These are phyloP conservation scores for Plasmodium knowlesi DNA, from an alignment of 169 alveolate genomes.

Conservation along the genomic window DNA sequence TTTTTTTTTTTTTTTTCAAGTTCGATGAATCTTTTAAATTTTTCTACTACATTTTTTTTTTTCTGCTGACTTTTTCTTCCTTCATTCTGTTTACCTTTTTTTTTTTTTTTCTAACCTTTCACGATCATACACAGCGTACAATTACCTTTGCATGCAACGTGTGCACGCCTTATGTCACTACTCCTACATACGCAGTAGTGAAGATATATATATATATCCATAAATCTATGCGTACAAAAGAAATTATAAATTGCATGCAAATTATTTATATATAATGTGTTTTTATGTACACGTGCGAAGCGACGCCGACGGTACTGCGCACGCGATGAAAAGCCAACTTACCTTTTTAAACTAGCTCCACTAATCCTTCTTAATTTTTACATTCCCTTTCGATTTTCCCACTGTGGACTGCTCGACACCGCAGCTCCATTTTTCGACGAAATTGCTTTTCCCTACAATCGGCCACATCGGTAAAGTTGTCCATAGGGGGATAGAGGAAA, in stretches of 20 bases:
- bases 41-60: background rate
- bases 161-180: background rate
- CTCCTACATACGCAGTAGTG: background rate
- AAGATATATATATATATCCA: background rate
- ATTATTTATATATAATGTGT: background rate
- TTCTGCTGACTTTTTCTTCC: background rate
- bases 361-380: background rate
- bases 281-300: background rate
- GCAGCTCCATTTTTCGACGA: background rate
- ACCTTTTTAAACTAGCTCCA: background rate
- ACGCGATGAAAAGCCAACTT: background rate
- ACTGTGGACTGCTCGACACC: background rate
- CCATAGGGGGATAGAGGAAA: background rate
- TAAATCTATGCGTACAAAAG: background rate
- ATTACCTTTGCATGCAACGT: too few relatives aligned
- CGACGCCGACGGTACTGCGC: background rate
- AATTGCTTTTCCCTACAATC: background rate
- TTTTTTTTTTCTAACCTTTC: background rate
- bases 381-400: background rate
- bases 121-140: too few relatives aligned
- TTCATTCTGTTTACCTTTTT: background rate
- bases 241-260: background rate
- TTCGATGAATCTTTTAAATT: background rate
- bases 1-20: slow-evolving; percentile 23
- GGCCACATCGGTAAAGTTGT: background rate